These are phyloP conservation scores for Pseudogymnoascus sp. DNA, from an alignment of 2,329 filamentous ascomycete species.

Conservation along the genomic window DNA sequence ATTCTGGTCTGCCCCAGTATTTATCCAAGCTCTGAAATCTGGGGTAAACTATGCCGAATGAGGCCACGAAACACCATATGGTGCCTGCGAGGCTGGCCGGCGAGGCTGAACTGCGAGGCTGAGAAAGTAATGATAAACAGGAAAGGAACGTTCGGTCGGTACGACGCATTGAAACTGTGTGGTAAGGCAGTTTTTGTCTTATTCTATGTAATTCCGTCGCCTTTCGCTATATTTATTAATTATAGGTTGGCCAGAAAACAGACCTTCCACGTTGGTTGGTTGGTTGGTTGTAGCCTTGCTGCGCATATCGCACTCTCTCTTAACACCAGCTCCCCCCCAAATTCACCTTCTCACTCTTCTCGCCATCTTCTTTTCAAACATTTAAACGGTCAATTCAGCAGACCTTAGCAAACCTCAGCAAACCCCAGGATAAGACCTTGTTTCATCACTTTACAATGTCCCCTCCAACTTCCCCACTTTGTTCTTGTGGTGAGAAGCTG, in stretches of 20 bases:
- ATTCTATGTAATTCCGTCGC: neutral
- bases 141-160: neutral
- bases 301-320: neutral
- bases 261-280: neutral
- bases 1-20: neutral
- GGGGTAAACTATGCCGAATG: conserved; percentile 4
- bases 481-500: neutral
- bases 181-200: too few species aligned
- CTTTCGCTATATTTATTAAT: neutral
- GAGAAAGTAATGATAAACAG: neutral
- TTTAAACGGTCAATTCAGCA: neutral
- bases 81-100: neutral
- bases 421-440: too few species aligned
- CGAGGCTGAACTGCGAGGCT: neutral
- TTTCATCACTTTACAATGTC: neutral
- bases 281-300: conserved; percentile 2
- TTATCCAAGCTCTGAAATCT: conserved; percentile 6
- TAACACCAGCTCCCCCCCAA: neutral
- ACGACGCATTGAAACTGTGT: neutral
- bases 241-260: neutral
- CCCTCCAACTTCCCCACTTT: neutral
- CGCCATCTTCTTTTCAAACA: neutral
- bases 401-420: neutral
- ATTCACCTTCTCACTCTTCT: neutral
- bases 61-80: neutral